Evolutionary conservation across 2,329 filamentous ascomycete genomes (phyloP), one percentile per base, ranked within the genome.

Genomic region (Capronia coronata): DNA sequence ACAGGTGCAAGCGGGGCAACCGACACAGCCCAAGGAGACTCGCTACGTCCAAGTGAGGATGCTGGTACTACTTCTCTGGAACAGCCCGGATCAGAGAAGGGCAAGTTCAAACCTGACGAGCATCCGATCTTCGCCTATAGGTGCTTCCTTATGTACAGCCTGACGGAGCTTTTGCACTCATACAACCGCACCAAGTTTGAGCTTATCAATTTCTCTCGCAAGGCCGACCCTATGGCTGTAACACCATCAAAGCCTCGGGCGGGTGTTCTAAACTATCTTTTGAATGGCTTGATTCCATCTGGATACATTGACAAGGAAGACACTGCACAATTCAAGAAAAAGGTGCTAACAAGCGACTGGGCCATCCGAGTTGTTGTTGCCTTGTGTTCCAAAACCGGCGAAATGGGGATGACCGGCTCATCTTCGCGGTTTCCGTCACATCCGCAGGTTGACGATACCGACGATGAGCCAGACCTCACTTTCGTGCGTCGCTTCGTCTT

Each of bases 171-270:
- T 11, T 75, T 98, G 11, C 83, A 86, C 49, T 94, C 86, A 62
- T 98, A 97, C 71, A 95, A 89, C 60, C 83, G 89, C 46, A 87
- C 89, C 7, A 99, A 99, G 75, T 81, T 98, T 37, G 94, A 98
- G 65, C 97, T 99, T 65, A 96, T 99, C 73, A 97, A 96, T 67
- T 98, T 96, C 71, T 97, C 94, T 59, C 84, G 91, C 53, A 95
- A 90, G 63, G 84, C 87, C 5, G 87, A 91, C 40, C 78, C 88
- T 38, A 84, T 87, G 59, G 84, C 84, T 9, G 83, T 82, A 46
- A 97, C 93, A 1, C 93, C 93, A 3, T 90, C 94, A 13, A 97
- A 97, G 68, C 93, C 93, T 48, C 83, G 93, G 34, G 90, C 91
- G 9, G 89, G 86, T 55, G 85, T 97, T 37, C 74, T 98, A 55